Conservation (phyloP, 1,284 basidiomycete species). For the Gomphus sp. region DNA sequence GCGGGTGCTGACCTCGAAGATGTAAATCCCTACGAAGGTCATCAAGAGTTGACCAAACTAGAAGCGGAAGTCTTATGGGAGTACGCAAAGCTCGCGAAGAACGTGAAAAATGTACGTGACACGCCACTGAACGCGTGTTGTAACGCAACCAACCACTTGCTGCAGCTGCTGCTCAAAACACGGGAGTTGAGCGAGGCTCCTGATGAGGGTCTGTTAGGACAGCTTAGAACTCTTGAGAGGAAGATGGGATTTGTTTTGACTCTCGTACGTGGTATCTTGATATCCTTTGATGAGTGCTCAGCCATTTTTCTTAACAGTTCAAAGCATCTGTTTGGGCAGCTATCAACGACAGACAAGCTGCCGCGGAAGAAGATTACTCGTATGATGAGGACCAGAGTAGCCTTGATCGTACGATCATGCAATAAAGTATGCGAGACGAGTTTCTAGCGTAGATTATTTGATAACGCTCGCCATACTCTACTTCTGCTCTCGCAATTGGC, state of each 20-base stretch:
- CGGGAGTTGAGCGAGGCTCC: constrained; percentile 56
- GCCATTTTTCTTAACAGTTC: constrained; percentile 43
- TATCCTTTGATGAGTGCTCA: not conserved
- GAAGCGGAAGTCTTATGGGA: constrained; percentile 74
- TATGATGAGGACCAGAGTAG: constrained; percentile 1
- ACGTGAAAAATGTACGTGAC: constrained; percentile 54
- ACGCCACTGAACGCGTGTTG: constrained; percentile 27
- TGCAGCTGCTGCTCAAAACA: constrained; percentile 14
- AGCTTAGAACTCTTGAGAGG: constrained; percentile 77
- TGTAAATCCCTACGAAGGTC: constrained; percentile 56
- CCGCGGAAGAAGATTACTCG: constrained; percentile 25
- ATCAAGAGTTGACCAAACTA: constrained; percentile 50
- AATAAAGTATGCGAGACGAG: not conserved
- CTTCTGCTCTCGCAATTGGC: not conserved
- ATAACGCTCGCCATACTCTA: not conserved
- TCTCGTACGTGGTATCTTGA: constrained; percentile 37
- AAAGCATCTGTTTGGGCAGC: constrained; percentile 94
- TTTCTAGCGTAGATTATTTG: not conserved
- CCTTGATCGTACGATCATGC: constrained; percentile 1
- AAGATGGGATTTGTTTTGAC: constrained; percentile 94
- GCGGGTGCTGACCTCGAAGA: constrained; percentile 35
- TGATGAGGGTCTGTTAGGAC: constrained; percentile 67
- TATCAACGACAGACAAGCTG: constrained; percentile 73
- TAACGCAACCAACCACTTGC: not conserved
- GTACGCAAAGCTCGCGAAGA: constrained; percentile 64